Evolutionary conservation across 768 basidiomycete species (phyloP).

Genomic region (Rhodotorula graminis): DNA sequence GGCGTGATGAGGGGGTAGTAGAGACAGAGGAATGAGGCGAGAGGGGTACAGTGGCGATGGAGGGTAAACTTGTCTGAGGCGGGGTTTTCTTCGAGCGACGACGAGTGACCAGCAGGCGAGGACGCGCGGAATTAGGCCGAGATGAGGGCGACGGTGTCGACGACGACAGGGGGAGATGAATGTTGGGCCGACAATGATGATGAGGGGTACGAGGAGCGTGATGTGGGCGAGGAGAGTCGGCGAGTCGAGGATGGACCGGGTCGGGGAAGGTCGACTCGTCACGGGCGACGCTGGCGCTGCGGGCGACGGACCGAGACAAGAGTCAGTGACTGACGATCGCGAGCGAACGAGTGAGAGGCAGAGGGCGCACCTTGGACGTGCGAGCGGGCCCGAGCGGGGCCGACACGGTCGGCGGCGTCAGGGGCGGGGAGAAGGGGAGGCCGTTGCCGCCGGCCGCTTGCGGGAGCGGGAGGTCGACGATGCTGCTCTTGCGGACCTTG

Average conservation of each 20-base stretch:
- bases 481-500: not conserved
- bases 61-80: too few species aligned
- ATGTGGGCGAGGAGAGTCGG: not conserved
- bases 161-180: too few species aligned
- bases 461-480: slow-evolving; percentile 8
- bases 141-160: too few species aligned
- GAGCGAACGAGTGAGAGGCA: not conserved
- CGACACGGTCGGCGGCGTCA: not conserved
- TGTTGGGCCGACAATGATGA: too few species aligned
- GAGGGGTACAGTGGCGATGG: too few species aligned
- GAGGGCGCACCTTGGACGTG: not conserved
- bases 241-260: not conserved
- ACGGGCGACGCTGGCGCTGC: not conserved
- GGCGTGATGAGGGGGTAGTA: too few species aligned
- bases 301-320: not conserved
- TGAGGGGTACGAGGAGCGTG: too few species aligned
- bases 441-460: not conserved
- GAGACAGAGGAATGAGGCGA: too few species aligned
- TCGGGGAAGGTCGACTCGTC: not conserved
- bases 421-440: not conserved
- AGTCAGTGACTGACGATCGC: not conserved
- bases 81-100: too few species aligned
- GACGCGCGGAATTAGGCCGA: too few species aligned
- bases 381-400: not conserved
- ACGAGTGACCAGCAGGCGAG: too few species aligned